These are phyloP conservation scores for Astraeus odoratus DNA, from an alignment of 768 basidiomycete species.

Conservation along the genomic window DNA sequence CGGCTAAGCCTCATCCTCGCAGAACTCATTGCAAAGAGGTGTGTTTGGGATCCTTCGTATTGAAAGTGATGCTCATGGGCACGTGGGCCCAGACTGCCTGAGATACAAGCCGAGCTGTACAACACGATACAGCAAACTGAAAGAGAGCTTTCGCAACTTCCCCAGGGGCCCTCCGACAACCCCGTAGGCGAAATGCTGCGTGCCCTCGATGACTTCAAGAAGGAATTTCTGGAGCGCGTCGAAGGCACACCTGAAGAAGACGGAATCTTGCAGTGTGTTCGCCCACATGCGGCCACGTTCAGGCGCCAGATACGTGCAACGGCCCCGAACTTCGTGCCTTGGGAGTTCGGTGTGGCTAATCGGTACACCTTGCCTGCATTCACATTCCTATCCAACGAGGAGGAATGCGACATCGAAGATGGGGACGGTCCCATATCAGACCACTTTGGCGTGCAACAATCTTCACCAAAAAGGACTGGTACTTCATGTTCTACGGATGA, in stretches of 20 bases:
- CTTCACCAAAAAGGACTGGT: slow-evolving; percentile 1
- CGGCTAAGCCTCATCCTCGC: slow-evolving; percentile 56
- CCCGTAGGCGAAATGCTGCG: slow-evolving; percentile 48
- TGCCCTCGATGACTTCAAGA: slow-evolving; percentile 40
- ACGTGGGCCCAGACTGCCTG: slow-evolving; percentile 42
- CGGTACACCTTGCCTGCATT: slow-evolving; percentile 5
- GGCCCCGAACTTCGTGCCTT: slow-evolving; percentile 54
- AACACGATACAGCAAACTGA: slow-evolving; percentile 36
- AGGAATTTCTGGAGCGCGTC: slow-evolving; percentile 37
- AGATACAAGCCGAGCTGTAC: slow-evolving; percentile 53
- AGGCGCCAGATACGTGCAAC: slow-evolving; percentile 37
- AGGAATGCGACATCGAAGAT: slow-evolving; percentile 15
- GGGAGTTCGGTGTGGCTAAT: slow-evolving; percentile 16
- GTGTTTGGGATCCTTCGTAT: slow-evolving; percentile 5
- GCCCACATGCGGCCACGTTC: slow-evolving; percentile 23
- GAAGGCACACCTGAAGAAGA: slow-evolving; percentile 46
- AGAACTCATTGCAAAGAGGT: slow-evolving; percentile 58
- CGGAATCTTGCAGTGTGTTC: slow-evolving; percentile 52
- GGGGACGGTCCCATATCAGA: not conserved
- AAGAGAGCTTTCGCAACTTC: slow-evolving; percentile 27
- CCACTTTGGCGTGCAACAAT: not conserved
- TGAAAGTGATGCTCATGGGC: slow-evolving; percentile 1
- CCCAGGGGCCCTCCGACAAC: slow-evolving; percentile 48
- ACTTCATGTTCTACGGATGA: slow-evolving; percentile 6
- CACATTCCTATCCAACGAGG: slow-evolving; percentile 36